Base-by-base conservation (phyloP, 768 basidiomycete genomes). In the Brasilioporus rufonigricans region DNA sequence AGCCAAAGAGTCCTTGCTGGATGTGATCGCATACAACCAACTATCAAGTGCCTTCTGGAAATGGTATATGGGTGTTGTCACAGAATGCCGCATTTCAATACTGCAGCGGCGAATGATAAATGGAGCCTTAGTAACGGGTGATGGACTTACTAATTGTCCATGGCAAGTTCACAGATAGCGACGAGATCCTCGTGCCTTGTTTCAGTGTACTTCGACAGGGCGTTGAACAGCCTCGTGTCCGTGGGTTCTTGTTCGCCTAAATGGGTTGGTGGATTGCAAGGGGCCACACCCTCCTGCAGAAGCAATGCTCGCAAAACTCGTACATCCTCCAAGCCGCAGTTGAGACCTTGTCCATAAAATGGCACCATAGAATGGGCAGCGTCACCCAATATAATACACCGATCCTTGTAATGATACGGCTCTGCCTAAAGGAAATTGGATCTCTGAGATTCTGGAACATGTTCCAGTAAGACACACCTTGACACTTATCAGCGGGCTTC, bases 311-410 rank as follows among this genome's bases (percentile, higher is more conserved):
- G 82, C 60, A 99, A 80, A 49, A 98, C 83, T 61, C 97, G 85
- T 63, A 98, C 94, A 71, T 99, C 96, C 74, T 99, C 96, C 49
- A 99, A 81, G 16, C 96, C 96, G 67, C 95, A 97, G 68, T 99
- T 99, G 62, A 98, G 80, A 39, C 96, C 96, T 78, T 99, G 96
- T 40, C 96, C 91, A 69, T 90, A 94, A 75, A 94, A 95, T 58
- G 96, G 95, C n/a, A 95, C 94, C 94, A 98, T 98, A 40, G 93
- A 89, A 72, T 99, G 96, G 12, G 93, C 92, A 38, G 96, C 89
- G 72, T 99, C 96, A 52, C 96, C 96, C 47, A 99, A 74, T 52
- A 98, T 81, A 36, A 98, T 80, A 58, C 79, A 92, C 62, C 90
- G 81, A 74, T 93, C 91, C 73, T 82, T 81, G 78, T 92, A 93